These are phyloP conservation scores for Lachancea fermentati DNA, from an alignment of 805 yeast genomes.

Conservation along the genomic window DNA sequence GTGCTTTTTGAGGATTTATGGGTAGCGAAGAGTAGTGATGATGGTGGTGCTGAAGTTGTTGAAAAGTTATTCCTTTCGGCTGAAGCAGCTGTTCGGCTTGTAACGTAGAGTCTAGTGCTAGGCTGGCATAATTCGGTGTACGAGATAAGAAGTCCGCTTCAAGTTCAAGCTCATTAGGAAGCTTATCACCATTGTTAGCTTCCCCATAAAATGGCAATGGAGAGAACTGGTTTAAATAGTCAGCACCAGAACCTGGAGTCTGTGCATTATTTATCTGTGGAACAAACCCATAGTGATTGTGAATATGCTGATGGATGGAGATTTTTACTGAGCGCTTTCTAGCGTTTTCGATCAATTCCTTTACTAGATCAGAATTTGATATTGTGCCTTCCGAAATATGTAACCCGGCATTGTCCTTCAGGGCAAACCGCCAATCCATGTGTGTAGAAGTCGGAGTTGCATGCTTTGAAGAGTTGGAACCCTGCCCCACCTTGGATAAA, in stretches of 20 bases:
- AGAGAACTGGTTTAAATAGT: slow-evolving; percentile 1
- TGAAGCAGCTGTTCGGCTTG: slow-evolving; percentile 3
- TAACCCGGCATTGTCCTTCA: slow-evolving; percentile 42
- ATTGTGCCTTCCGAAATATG: slow-evolving; percentile 49
- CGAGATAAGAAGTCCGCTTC: slow-evolving; percentile 20
- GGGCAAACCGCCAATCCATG: slow-evolving; percentile 60
- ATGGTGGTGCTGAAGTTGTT: background rate
- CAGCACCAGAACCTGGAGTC: background rate
- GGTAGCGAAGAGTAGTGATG: slow-evolving; percentile 7
- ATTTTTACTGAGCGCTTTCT: slow-evolving; percentile 50
- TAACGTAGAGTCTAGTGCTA: slow-evolving; percentile 18
- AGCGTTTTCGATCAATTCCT: slow-evolving; percentile 55
- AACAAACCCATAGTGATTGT: slow-evolving; percentile 55
- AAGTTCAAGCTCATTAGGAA: slow-evolving; percentile 2
- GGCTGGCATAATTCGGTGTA: slow-evolving; percentile 18
- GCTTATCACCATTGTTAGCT: background rate
- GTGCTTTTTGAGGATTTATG: slow-evolving; percentile 8
- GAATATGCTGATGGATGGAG: slow-evolving; percentile 80
- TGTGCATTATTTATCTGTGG: background rate
- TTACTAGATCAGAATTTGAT: slow-evolving; percentile 47
- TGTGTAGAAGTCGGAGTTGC: slow-evolving; percentile 10
- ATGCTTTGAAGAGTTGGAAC: background rate
- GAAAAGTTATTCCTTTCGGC: background rate
- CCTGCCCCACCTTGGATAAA: background rate
- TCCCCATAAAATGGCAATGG: slow-evolving; percentile 3